Percentiles rank a stretch among this genome's conserved stretches.
Conservation (phyloP, 1,139 yeast genomes). For the Yamadazyma jaroonii region DNA sequence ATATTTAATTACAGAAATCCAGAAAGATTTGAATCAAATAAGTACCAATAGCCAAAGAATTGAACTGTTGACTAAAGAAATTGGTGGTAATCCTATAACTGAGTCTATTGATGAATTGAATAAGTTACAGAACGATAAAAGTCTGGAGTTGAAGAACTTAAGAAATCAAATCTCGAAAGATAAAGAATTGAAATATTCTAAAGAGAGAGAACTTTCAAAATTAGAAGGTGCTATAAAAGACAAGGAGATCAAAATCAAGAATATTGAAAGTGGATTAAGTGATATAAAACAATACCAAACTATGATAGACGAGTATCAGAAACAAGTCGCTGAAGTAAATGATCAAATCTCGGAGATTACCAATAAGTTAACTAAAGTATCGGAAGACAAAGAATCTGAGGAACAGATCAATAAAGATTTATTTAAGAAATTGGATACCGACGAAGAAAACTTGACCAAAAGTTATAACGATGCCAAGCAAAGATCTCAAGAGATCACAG, state of each 20-base stretch:
- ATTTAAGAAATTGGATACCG: slow-evolving; percentile 12
- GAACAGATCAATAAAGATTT: slow-evolving; percentile 13
- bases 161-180: slow-evolving; percentile 45
- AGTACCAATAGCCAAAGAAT: slow-evolving; percentile 11
- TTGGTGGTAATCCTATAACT: slow-evolving; percentile 41
- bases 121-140: slow-evolving; percentile 40
- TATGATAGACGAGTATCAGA: slow-evolving; percentile 19
- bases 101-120: slow-evolving; percentile 36
- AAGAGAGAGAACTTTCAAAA: slow-evolving; percentile 46
- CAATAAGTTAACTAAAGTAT: slow-evolving; percentile 13
- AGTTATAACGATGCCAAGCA: slow-evolving; percentile 8
- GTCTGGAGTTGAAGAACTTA: slow-evolving; percentile 39
- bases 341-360: slow-evolving; percentile 15
- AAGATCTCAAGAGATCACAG: slow-evolving; percentile 5
- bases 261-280: slow-evolving; percentile 49
- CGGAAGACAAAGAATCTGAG: slow-evolving; percentile 12
- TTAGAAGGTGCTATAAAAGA: slow-evolving; percentile 58
- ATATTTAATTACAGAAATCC: slow-evolving; percentile 10
- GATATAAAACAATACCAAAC: slow-evolving; percentile 29
- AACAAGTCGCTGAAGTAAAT: slow-evolving; percentile 12
- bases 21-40: slow-evolving; percentile 16
- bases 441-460: slow-evolving; percentile 14
- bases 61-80: slow-evolving; percentile 18
- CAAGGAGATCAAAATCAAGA: slow-evolving; percentile 51
- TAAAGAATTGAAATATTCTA: slow-evolving; percentile 48